These are phyloP conservation scores for Mycena sp. DNA, from an alignment of 1,284 basidiomycete species.

Conservation along the genomic window DNA sequence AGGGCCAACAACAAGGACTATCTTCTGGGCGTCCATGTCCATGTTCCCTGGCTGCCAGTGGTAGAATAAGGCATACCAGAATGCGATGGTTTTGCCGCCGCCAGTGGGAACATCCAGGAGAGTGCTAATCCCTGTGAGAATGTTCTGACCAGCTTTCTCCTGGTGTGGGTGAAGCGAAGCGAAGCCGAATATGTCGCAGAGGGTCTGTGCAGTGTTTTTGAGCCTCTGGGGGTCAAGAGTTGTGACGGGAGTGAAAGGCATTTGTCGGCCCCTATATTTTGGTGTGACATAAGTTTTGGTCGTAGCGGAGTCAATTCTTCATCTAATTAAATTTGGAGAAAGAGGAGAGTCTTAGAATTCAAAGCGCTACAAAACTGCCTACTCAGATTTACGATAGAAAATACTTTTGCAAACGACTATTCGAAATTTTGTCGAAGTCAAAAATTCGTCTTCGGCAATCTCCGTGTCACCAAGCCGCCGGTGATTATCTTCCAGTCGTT, in stretches of 20 bases:
- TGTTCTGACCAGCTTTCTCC: conserved; percentile 16
- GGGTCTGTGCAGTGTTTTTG: conserved; percentile 4
- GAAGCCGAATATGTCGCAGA: conserved; percentile 21
- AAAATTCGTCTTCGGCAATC: not conserved
- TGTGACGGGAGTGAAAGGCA: conserved; percentile 16
- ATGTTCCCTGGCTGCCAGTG: conserved; percentile 23
- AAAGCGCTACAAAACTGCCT: too few relatives aligned
- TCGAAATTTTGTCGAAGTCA: not conserved
- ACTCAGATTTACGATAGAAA: too few relatives aligned
- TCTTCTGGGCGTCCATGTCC: conserved; percentile 17
- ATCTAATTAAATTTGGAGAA: too few relatives aligned
- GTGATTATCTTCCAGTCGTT: not conserved
- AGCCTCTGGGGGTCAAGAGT: conserved; percentile 17
- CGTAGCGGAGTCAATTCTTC: too few relatives aligned
- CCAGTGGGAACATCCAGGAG: conserved; percentile 31
- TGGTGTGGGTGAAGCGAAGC: conserved; percentile 20
- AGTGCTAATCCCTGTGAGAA: conserved; percentile 15
- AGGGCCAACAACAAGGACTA: conserved; percentile 29
- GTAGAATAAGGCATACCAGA: conserved; percentile 33
- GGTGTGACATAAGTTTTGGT: too few relatives aligned
- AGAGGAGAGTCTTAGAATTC: too few relatives aligned
- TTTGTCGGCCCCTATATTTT: too few relatives aligned
- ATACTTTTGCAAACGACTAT: not conserved
- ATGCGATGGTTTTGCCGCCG: conserved; percentile 32
- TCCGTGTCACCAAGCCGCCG: not conserved